Evolutionary conservation across 768 basidiomycete genomes (phyloP), one percentile per base, ranked within the genome.

Genomic region (Daedaleopsis sinensis): DNA sequence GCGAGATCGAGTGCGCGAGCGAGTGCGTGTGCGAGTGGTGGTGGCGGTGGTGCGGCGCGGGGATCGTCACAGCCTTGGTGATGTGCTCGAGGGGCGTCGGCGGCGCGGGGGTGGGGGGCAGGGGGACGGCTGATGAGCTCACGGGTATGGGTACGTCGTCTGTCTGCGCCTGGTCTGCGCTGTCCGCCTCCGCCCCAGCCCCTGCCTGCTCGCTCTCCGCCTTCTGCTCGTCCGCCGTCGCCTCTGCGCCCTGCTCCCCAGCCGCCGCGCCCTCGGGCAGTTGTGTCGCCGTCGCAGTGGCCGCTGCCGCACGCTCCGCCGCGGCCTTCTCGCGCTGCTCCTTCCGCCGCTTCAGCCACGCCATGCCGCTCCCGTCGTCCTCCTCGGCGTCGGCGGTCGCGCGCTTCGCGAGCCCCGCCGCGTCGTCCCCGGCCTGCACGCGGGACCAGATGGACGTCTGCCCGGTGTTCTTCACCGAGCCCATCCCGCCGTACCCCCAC

Each of bases 401-500:
- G 24, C 44, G 19, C 16, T 36, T 44, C 1, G 57, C 42, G 27
- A 60, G 36, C 37, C 66, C 65, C 44, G 64, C 65, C 15, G 68
- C 58, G n/a, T 65, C 68, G 18, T 57, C 52, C 56, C 58, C 55
- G 39, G 70, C 64, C 65, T 69, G 67, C 18, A 70, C 61, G 55
- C 67, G 59, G 37, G 63, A 55, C 67, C 67, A 68, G 44, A 66
- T 61, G 36, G 46, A 51, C 5, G 64, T 58, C 21, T 63, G 62
- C 23, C 63, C 65, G 36, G 46, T 50, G 35, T 63, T 72, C 70
- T 36, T 62, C 42, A 69, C 72, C 19, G 67, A 73, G 27, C 93
- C 93, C 88, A 94, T 89, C 2, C 91, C 91, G 36, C 91, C 91
- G 59, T 90, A 91, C 0, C 94, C 94, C 94, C 94, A 96, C 73